A percentile compares a stretch with the other conserved stretches of the same genome.
These are phyloP conservation scores for Calycina marina DNA, from an alignment of 2,329 filamentous ascomycete species.

Conservation along the genomic window DNA sequence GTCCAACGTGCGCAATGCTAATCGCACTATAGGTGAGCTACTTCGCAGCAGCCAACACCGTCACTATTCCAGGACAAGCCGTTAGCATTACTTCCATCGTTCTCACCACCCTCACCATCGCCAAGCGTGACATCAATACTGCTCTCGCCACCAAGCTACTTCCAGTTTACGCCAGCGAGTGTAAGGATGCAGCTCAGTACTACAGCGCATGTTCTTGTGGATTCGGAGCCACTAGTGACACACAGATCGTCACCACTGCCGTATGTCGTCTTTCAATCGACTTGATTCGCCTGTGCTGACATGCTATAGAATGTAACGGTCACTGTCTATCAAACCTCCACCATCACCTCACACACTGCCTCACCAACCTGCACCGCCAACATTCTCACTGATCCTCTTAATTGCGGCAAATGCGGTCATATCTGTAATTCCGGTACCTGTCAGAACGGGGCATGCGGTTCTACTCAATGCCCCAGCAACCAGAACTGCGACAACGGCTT, in stretches of 20 bases:
- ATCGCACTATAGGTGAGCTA: no score
- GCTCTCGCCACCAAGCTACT: background rate
- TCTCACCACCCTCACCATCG: background rate
- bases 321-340: no score
- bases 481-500: constrained; percentile 8
- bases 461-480: constrained; percentile 3
- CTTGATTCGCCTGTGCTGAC: no score
- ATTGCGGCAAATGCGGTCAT: constrained; percentile 10
- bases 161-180: constrained; percentile 5
- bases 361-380: constrained; percentile 10
- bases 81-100: background rate
- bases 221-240: constrained; percentile 1
- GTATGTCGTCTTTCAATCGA: no score
- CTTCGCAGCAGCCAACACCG: no score
- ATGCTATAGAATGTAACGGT: no score
- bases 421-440: constrained; percentile 8
- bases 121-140: background rate
- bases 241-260: background rate
- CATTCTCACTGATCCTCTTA: constrained; percentile 7
- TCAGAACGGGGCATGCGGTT: constrained; percentile 6
- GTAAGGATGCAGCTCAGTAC: constrained; percentile 2
- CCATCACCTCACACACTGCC: no score
- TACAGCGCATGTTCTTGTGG: constrained; percentile 6
- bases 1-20: no score
- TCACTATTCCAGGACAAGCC: background rate